Conservation (phyloP, 192 early-diverging fungal species). For the Backusella luteola region DNA sequence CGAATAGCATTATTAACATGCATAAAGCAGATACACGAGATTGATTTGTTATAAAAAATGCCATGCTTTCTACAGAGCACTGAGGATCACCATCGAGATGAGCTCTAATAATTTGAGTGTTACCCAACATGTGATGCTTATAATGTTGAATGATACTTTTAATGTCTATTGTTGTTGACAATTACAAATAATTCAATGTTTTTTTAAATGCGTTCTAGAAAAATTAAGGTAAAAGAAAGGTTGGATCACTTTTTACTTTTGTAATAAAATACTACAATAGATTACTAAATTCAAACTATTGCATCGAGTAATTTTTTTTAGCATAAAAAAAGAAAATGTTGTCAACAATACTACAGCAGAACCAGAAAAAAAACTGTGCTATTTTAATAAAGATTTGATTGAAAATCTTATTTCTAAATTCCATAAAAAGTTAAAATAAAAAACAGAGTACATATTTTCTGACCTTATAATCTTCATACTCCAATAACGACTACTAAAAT, state of each 20-base stretch:
- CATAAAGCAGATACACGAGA: neutral
- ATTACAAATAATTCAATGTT: neutral
- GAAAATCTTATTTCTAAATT: constrained; percentile 1
- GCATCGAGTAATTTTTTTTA: neutral
- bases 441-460: neutral
- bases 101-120: neutral
- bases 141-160: neutral
- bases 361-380: neutral
- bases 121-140: neutral
- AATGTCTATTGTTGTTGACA: neutral
- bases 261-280: neutral
- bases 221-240: neutral
- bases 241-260: constrained; percentile 1
- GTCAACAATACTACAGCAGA: neutral
- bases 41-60: neutral
- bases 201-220: neutral
- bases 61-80: neutral
- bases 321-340: constrained; percentile 5
- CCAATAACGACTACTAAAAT: neutral
- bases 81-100: neutral
- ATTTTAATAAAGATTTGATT: neutral
- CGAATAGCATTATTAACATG: neutral
- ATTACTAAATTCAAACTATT: neutral
- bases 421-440: neutral
- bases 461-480: neutral